Base-by-base conservation (phyloP, 2,329 filamentous ascomycete genomes). In the Botrytis elliptica region DNA sequence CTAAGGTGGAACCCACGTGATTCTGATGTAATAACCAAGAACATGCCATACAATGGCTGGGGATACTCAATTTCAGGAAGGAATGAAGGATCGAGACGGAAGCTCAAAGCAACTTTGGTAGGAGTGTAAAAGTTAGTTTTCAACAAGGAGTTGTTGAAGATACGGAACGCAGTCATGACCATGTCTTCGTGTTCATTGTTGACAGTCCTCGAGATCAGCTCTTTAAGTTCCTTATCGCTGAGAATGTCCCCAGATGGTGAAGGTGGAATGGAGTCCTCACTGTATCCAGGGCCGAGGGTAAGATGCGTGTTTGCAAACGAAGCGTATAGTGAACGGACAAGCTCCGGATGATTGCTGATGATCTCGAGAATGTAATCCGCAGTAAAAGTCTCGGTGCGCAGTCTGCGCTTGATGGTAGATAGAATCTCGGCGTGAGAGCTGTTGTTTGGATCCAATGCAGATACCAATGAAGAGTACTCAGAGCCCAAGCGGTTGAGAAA, bases 281-380 rank as follows among this genome's bases (percentile, higher is more conserved):
- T 85, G 70, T 85, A 86, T 38, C 86, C 88, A 64, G 84, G 81
- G 12, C 85, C 86, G 67, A 86, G 84, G 69, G 84, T 85, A 69
- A 90, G 92, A 83, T 99, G 96, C 3, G 93, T 90, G 81, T 89
- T 94, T 75, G 96, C 96, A 82, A 99, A 99, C 1, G 94, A 91
- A 65, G 97, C 88, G 83, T 99, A 99, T 72, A 98, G 85, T 38
- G 92, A 90, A 77, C 95, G 92, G 72, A 99, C 92, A 38, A 99
- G 88, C 46, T 91, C 89, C 0, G 96, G 95, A 82, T 98, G 96
- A 69, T 92, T 91, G 82, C 92, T 91, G 84, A 99, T 97, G 82
- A 99, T 98, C 84, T 99, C 95, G 42, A 95, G 90, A 79, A 99
- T 98, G 85, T 99, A 99, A 81, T 98, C 95, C 7, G 96, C 93